Evolutionary conservation across 768 basidiomycete species (phyloP), one percentile per base, ranked within the genome.

Genomic region (Fomitopsis serialis): DNA sequence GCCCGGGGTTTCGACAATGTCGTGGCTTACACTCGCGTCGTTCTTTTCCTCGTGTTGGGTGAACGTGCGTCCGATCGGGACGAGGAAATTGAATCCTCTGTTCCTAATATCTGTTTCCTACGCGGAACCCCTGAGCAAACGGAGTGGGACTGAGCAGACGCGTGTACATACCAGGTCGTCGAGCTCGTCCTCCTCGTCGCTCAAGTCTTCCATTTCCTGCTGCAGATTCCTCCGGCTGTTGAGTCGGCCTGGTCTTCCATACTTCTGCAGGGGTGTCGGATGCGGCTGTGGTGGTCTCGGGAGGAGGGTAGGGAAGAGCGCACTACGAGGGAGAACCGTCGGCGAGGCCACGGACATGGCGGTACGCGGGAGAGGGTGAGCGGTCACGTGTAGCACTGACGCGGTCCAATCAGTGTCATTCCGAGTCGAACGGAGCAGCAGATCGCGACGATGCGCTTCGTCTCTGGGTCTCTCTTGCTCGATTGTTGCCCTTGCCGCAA

Each of bases 21-120:
- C 17, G 50, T 44, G 35, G 40, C 27, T 21, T 24, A 23, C 10
- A 67, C 76, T 50, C 54, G 89, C 89, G 64, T 92, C 89, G 64
- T 89, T 90, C 72, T 89, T 90, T 68, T 92, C 89, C 63, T 92
- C 89, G 57, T 83, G 79, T 60, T 83, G 82, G 13, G 89, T 92
- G 52, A 87, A 73, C 50, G 76, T 75, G 47, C 82, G 79, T 8
- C 89, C 89, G 42, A 89, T 86, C 6, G 89, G 88, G 23, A 92
- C 76, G 21, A 88, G 73, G 62, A 80, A 88, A 57, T 67, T 74
- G 55, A 74, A 84, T 10, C 89, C 89, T 32, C 86, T 78, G 57
- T 82, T 83, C 56, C 78, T 80, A 32, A 91, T 78, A 51, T 72
- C 70, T 27, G 34, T 10, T 19, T 19, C 36, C 48, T 49, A 40